These are phyloP conservation scores for Psidium friedrichsthalianum DNA, from an alignment of 345 rosid species.

Conservation along the genomic window DNA sequence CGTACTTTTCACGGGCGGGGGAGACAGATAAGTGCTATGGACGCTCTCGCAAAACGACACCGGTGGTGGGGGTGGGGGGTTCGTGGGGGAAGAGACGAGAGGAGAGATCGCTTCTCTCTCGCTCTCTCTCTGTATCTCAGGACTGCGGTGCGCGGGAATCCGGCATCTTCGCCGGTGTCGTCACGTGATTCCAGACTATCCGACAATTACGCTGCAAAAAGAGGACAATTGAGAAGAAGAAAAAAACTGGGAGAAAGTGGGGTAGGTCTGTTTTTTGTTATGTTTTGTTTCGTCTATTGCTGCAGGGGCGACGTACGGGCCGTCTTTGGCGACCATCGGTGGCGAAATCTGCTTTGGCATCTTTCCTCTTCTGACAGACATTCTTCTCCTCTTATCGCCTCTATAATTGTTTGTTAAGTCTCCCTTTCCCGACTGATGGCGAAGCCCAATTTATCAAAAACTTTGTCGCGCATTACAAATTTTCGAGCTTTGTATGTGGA, in stretches of 20 bases:
- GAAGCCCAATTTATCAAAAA: too few species aligned
- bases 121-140: neutral
- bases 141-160: neutral
- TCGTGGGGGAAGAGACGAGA: too few species aligned
- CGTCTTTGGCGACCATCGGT: neutral
- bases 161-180: neutral
- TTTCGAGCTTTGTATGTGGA: neutral
- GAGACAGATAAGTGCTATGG: neutral
- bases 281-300: neutral
- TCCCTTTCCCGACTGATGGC: too few species aligned
- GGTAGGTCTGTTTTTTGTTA: neutral
- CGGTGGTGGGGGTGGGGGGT: too few species aligned
- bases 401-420: too few species aligned
- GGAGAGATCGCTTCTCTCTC: too few species aligned
- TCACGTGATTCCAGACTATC: neutral
- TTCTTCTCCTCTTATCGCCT: too few species aligned
- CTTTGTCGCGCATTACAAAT: neutral
- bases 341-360: neutral
- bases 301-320: neutral
- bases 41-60: neutral
- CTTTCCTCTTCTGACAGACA: too few species aligned
- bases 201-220: neutral
- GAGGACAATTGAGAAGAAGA: neutral
- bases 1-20: conserved; percentile 1
- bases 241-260: neutral